phyloP scores from a whole-genome alignment of 1,284 basidiomycete species.

The Leucoagaricus sp. region DNA sequence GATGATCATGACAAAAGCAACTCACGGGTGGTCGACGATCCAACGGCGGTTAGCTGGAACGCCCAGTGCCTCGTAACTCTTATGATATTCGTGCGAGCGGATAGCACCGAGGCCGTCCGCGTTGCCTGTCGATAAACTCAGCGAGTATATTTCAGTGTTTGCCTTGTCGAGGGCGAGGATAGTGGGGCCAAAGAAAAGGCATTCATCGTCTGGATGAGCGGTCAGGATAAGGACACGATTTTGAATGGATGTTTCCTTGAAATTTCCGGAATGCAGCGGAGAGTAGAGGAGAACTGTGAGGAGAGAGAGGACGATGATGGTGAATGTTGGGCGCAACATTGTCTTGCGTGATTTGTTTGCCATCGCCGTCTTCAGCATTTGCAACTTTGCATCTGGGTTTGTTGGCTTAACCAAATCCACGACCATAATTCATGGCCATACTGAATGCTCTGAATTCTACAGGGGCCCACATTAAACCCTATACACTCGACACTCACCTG shows the following conservation, averaged over 20 bases:
- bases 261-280: conserved; percentile 16
- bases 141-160: conserved; percentile 42
- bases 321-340: conserved; percentile 5
- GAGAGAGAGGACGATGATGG: conserved; percentile 30
- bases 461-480: no score
- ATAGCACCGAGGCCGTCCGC: conserved; percentile 78
- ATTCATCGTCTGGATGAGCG: conserved; percentile 92
- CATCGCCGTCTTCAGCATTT: background rate
- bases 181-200: conserved; percentile 89
- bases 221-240: conserved; percentile 65
- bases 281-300: conserved; percentile 31
- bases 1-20: conserved; percentile 18
- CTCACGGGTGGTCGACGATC: conserved; percentile 76
- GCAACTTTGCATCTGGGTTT: background rate
- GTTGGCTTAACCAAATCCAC: no score
- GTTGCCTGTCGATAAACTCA: conserved; percentile 73
- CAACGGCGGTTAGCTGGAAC: conserved; percentile 57
- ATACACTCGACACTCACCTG: no score
- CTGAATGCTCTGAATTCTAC: no score
- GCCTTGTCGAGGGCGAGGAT: conserved; percentile 53
- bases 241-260: background rate
- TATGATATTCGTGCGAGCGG: conserved; percentile 66
- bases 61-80: conserved; percentile 74
- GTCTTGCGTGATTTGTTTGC: background rate
- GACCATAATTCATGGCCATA: no score